Percentiles rank a stretch among this genome's conserved stretches.
Conservation (phyloP, 495 filamentous ascomycete genomes). For the Penicillium desertorum region DNA sequence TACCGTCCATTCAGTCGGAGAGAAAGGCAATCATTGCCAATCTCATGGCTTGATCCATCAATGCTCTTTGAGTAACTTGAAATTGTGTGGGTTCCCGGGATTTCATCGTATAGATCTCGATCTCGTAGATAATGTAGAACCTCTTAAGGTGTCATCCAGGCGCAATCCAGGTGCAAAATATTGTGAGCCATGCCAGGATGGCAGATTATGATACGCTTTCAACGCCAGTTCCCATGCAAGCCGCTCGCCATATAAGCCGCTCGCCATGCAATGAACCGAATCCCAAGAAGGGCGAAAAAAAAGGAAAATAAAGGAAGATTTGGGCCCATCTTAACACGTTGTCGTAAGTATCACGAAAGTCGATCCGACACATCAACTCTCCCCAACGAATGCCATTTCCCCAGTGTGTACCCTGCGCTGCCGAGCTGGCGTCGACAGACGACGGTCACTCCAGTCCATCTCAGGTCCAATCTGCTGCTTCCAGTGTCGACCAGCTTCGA, state of each 20-base stretch:
- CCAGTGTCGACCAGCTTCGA: conserved; percentile 40
- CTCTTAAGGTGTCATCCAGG: not conserved
- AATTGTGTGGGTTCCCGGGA: not conserved
- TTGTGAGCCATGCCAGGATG: not conserved
- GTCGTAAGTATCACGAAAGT: not conserved
- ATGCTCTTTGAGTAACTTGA: not conserved
- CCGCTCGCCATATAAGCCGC: no score
- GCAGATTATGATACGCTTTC: not conserved
- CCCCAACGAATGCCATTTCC: conserved; percentile 13
- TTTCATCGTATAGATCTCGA: not conserved
- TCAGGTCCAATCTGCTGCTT: conserved; percentile 51
- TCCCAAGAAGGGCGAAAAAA: not conserved
- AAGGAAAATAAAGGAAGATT: not conserved
- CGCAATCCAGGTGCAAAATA: not conserved
- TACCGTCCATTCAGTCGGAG: conserved; percentile 1
- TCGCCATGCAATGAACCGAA: not conserved
- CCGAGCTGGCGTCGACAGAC: conserved; percentile 33
- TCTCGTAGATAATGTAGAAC: not conserved
- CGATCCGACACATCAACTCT: not conserved
- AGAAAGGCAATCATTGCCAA: not conserved
- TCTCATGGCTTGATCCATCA: conserved; percentile 1
- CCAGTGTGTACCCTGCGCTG: conserved; percentile 18
- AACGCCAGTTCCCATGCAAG: not conserved
- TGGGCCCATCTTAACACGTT: no score
- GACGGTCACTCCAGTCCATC: conserved; percentile 37